These are phyloP conservation scores for Harrya chromipes DNA, from an alignment of 768 basidiomycete species.

Conservation along the genomic window DNA sequence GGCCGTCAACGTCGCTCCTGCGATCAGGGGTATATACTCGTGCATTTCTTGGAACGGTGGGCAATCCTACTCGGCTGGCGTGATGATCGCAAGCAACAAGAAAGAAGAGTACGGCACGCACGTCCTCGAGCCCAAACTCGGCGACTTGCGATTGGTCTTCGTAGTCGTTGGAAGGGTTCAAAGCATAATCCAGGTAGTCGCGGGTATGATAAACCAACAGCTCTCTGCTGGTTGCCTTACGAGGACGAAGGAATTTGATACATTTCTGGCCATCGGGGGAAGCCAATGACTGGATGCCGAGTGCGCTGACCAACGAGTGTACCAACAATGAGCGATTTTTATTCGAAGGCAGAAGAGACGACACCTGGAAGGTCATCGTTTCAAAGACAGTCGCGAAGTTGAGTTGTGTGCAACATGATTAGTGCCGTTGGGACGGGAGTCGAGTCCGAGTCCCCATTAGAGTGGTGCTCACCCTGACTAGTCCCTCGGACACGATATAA, in stretches of 20 bases:
- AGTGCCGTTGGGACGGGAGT: neutral
- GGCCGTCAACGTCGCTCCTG: slow-evolving; percentile 76
- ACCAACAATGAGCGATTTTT: slow-evolving; percentile 61
- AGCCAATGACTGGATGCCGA: slow-evolving; percentile 44
- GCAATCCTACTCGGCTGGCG: slow-evolving; percentile 59
- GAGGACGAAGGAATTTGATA: slow-evolving; percentile 50
- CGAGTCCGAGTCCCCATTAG: neutral
- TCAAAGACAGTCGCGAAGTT: neutral
- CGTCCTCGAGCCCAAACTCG: slow-evolving; percentile 62
- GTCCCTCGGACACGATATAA: slow-evolving; percentile 58
- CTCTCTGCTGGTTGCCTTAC: slow-evolving; percentile 52
- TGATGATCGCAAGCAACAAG: neutral
- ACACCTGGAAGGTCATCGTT: slow-evolving; percentile 29
- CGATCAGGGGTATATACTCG: slow-evolving; percentile 68
- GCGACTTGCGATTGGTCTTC: slow-evolving; percentile 16
- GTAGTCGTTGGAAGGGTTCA: slow-evolving; percentile 34
- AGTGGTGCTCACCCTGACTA: slow-evolving; percentile 43
- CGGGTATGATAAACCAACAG: slow-evolving; percentile 66
- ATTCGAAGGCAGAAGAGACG: slow-evolving; percentile 68
- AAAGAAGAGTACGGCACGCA: slow-evolving; percentile 23
- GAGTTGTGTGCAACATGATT: neutral
- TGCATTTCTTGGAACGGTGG: slow-evolving; percentile 69
- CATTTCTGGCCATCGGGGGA: slow-evolving; percentile 20
- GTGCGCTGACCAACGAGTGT: slow-evolving; percentile 56
- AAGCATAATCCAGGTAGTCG: slow-evolving; percentile 64